Evolutionary conservation across 2,329 filamentous ascomycete species (phyloP).

Genomic region (Uncinocarpus reesii): DNA sequence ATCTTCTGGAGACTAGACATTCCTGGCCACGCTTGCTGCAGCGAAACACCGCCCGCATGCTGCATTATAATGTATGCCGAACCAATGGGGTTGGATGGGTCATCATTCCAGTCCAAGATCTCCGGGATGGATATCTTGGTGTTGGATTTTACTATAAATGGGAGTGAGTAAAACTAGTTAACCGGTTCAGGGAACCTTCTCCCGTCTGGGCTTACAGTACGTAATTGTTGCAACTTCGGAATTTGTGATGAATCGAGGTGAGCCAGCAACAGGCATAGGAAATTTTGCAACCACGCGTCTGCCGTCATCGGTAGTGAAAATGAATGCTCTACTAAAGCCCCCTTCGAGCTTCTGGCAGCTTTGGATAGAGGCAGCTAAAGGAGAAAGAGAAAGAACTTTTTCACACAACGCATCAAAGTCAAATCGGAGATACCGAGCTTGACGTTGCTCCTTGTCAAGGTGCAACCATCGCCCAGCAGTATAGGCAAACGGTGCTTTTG

Average conservation of each 20-base stretch:
- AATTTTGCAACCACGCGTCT: constrained; percentile 34
- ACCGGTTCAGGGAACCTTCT: neutral
- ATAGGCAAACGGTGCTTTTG: constrained; percentile 23
- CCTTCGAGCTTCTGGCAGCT: constrained; percentile 37
- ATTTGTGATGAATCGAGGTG: constrained; percentile 13
- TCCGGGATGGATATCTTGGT: constrained; percentile 35
- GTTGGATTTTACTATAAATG: constrained; percentile 27
- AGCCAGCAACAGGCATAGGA: constrained; percentile 26
- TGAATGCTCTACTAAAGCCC: constrained; percentile 37
- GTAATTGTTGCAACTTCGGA: constrained; percentile 35
- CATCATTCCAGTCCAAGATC: constrained; percentile 36
- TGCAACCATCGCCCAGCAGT: constrained; percentile 33
- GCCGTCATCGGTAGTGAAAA: constrained; percentile 34
- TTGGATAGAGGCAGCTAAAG: constrained; percentile 27
- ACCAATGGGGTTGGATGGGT: constrained; percentile 27
- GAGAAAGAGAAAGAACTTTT: constrained; percentile 30
- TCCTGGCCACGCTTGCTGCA: constrained; percentile 26
- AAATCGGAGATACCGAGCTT: constrained; percentile 32
- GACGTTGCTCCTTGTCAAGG: constrained; percentile 28
- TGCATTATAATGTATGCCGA: constrained; percentile 36
- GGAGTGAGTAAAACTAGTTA: neutral
- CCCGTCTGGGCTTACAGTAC: constrained; percentile 27
- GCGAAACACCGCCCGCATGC: constrained; percentile 26
- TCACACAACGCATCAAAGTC: constrained; percentile 33
- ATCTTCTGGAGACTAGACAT: constrained; percentile 26